Evolutionary conservation across 2,329 filamentous ascomycete genomes (phyloP).

Genomic region (Fusarium sp.): DNA sequence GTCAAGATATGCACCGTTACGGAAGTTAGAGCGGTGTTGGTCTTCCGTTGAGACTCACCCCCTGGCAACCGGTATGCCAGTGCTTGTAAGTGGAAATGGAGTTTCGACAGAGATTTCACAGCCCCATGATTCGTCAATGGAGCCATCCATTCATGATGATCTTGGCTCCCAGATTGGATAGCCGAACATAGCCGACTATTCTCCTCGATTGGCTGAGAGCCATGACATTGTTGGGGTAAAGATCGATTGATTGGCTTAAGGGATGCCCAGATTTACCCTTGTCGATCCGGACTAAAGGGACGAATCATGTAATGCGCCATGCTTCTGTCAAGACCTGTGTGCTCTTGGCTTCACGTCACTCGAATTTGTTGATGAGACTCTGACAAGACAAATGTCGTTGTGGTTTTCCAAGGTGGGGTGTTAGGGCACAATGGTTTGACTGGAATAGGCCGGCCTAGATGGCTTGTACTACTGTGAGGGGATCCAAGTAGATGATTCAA

Average conservation of each 20-base stretch:
- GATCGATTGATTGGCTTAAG: conserved; percentile 33
- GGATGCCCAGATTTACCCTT: conserved; percentile 33
- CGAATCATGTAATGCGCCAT: conserved; percentile 11
- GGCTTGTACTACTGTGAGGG: too few relatives aligned
- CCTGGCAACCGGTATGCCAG: conserved; percentile 17
- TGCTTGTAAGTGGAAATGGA: conserved; percentile 38
- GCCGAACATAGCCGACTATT: conserved; percentile 45
- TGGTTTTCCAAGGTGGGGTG: conserved; percentile 22
- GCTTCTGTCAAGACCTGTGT: conserved; percentile 10
- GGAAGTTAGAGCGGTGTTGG: conserved; percentile 24
- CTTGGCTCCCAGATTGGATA: conserved; percentile 18
- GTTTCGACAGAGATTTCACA: conserved; percentile 44
- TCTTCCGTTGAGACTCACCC: conserved; percentile 23
- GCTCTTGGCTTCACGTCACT: conserved; percentile 11
- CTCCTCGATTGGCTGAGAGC: conserved; percentile 36
- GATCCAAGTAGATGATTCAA: conserved; percentile 28
- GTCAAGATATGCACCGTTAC: conserved; percentile 21
- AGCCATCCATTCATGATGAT: conserved; percentile 15
- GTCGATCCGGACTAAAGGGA: conserved; percentile 41
- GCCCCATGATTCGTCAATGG: conserved; percentile 33
- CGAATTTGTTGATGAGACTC: conserved; percentile 4
- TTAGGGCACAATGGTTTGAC: conserved; percentile 20
- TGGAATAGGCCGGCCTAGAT: too few relatives aligned
- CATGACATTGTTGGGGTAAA: background rate
- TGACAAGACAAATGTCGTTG: background rate